Base-by-base conservation (phyloP, 352 stramenopile genomes). In the Globisporangium cylindrosporum region DNA sequence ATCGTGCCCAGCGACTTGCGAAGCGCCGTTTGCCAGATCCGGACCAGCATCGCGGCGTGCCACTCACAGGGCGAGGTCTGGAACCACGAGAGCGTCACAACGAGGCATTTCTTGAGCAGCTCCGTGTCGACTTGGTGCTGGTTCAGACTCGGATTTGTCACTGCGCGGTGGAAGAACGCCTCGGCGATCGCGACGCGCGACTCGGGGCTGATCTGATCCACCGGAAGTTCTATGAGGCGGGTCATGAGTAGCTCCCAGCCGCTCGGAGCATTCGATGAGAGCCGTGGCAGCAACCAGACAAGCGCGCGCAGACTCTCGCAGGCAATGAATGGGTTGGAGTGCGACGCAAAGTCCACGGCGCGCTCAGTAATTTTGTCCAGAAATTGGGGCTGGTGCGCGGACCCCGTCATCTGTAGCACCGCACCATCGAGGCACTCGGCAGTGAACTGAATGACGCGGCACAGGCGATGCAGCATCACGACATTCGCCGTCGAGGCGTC, bases 241-340 rank as follows among this genome's bases (percentile, higher is more conserved):
- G 55, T 38, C 64, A 87, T 75, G 34, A 94, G 74, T 43, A 69
- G 55, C 15, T 68, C 70, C 80, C 81, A 91, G 59, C 58, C 66
- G 38, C 65, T 68, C 18, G 77, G 72, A 3, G 36, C 51, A 3
- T 60, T 59, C 22, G 59, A 27, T 29, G 46, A 36, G 22, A 51
- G 36, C 34, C 86, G 83, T 1, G 83, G 83, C 9, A 94, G 68
- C 34, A 94, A 70, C 86, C 86, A 94, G 22, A 94, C 81, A 49
- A 90, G 81, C 1, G 83, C 84, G 22, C 80, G 72, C 25, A 94
- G 73, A 57, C 76, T 84, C 58, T 92, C 80, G 60, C 75, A 80
- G 1, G 77, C 75, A 4, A 92, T 68, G 64, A 91, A 90, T 4
- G 72, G 68, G 59, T 90, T 91, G 57, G 22, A 51, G 57, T 90